Conservation (phyloP, 306 rosid genomes). For the Canavalia ensiformis region DNA sequence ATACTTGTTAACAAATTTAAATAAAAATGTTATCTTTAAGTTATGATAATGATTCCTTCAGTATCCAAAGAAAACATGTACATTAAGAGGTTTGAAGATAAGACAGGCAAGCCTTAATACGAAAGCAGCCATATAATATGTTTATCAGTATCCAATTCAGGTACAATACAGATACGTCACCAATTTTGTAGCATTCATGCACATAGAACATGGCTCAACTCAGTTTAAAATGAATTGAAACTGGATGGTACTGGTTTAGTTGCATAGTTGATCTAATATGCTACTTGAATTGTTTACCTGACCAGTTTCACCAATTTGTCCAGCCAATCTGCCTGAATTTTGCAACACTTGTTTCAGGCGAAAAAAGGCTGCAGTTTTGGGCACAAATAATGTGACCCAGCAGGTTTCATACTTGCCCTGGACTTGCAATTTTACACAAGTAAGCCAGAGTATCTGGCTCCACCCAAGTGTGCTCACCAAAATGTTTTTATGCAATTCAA, state of each 20-base stretch:
- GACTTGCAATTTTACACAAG: background rate
- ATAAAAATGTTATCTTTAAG: no score
- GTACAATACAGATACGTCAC: no score
- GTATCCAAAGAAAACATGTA: no score
- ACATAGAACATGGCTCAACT: background rate
- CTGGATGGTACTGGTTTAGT: background rate
- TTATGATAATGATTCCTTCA: no score
- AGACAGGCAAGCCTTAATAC: no score
- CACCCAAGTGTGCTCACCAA: constrained; percentile 4
- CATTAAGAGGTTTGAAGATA: no score
- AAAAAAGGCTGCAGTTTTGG: background rate
- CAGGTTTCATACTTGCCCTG: background rate
- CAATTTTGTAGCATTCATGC: background rate
- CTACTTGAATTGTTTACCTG: background rate
- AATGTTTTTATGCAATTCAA: background rate
- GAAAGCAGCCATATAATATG: no score
- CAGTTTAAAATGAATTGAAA: background rate
- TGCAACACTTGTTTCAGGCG: background rate
- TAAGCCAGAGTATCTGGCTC: background rate
- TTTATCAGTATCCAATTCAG: no score
- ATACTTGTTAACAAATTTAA: no score
- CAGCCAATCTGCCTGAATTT: background rate
- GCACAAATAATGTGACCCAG: background rate
- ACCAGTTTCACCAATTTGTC: background rate
- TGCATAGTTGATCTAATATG: background rate